Base-by-base conservation (phyloP, 2,329 filamentous ascomycete species). In the Talaromyces marneffei region DNA sequence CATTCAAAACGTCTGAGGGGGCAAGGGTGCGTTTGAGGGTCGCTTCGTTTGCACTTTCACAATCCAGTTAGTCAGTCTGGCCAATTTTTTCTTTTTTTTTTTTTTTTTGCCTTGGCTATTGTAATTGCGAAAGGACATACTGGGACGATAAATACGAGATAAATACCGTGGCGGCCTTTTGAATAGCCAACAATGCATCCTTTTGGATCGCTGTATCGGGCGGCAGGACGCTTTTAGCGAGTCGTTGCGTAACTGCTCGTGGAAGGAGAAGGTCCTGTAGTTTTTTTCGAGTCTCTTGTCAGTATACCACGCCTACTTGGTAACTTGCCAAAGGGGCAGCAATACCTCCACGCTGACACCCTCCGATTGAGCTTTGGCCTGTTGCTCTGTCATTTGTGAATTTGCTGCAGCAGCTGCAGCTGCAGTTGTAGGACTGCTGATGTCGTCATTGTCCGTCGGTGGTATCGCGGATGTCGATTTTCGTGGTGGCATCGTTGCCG, bases 161-260 rank as follows among this genome's bases (percentile, higher is more conserved):
- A 71, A 88, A 88, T 3, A 88, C 85, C 3, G 85, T 87, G 29
- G 85, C 85, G 64, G 83, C 84, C 69, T 87, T 87, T 56, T 84
- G 83, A 64, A 88, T 81, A 7, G 85, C 85, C 16, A 86, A 74
- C 3, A 87, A 74, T 10, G 85, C 85, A 74, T 88, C 85, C 73
- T 86, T 87, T 67, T 86, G 83, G 42, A 88, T 84, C 53, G 83
- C 81, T 16, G 85, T 87, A 71, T 87, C 87, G 4, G 85, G 78
- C 1, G 85, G 85, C 3, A 87, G 77, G 6, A 86, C 84, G 60
- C 84, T 82, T 72, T 87, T 87, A 12, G 84, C 83, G 20, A 87
- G 80, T 27, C 85, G 81, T 59, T 83, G 79, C 27, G 86, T 82
- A 70, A 87, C 81, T 4, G 84, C 83, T 63, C 85, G 85, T 18